Percentiles rank a stretch among this genome's conserved stretches.
Evolutionary conservation across 495 filamentous ascomycete genomes (phyloP).

Genomic region (Aspergillus coremiiformis): DNA sequence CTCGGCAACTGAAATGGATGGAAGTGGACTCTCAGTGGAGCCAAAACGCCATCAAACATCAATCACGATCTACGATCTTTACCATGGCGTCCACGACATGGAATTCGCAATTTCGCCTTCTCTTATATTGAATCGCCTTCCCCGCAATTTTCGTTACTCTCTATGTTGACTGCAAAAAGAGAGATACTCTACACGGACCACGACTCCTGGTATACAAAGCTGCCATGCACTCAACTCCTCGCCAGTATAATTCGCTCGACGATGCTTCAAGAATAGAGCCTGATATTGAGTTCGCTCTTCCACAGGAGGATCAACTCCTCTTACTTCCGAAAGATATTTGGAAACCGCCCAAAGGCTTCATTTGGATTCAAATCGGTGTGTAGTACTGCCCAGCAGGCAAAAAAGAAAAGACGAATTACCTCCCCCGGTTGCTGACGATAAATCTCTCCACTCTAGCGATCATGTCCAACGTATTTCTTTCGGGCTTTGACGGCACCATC

Average conservation of each 20-base stretch:
- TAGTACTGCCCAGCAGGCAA: not conserved
- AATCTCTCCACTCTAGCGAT: slow-evolving; percentile 44
- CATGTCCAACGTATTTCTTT: slow-evolving; percentile 59
- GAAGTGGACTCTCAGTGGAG: too few relatives aligned
- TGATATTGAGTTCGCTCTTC: not conserved
- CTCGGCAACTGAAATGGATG: not conserved
- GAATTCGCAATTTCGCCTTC: not conserved
- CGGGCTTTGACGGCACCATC: slow-evolving; percentile 60
- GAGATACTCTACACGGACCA: too few relatives aligned
- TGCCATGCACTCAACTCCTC: not conserved
- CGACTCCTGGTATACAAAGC: not conserved
- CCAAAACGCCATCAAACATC: not conserved
- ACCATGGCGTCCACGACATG: not conserved
- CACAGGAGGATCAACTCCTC: slow-evolving; percentile 32
- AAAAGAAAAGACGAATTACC: too few relatives aligned
- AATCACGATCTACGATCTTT: not conserved
- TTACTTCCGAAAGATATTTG: slow-evolving; percentile 27
- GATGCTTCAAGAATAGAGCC: not conserved
- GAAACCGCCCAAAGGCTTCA: slow-evolving; percentile 35
- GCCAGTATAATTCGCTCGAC: not conserved
- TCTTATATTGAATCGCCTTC: not conserved
- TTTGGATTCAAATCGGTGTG: slow-evolving; percentile 41
- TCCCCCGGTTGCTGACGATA: not conserved
- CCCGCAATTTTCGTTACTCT: not conserved
- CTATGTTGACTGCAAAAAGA: too few relatives aligned